Base-by-base conservation (phyloP, 2,329 filamentous ascomycete genomes). In the Xylaria hypoxylon region DNA sequence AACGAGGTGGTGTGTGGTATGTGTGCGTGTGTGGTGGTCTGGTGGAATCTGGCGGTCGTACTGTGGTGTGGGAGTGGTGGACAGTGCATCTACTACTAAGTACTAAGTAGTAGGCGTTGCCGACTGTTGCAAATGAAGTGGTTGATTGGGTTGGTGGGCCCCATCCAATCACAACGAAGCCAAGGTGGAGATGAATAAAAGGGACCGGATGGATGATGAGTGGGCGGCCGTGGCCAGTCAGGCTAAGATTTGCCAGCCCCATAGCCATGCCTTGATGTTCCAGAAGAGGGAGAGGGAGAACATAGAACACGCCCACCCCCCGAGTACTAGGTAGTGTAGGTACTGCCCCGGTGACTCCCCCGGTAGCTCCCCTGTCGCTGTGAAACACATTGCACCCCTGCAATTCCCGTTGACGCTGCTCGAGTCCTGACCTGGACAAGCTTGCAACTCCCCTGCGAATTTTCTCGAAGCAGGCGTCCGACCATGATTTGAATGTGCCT, bases 371-470 rank as follows among this genome's bases (percentile, higher is more conserved):
- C 81, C 76, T 77, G 79, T 77, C 78, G 74, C 74, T 79, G 81
- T 86, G 84, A 86, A 86, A 86, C 84, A 82, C 77, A 75, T 79
- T 72, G 64, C 71, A 78, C 80, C 82, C 83, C 80, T 85, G 82
- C 72, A 81, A 82, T 81, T 81, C 79, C 81, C 76, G 76, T 71
- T 52, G 68, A 65, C 24, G 62, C 71, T 70, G 67, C 67, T 71
- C 75, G 74, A 79, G 78, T 80, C 79, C 78, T 78, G 77, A 77
- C 79, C 77, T 73, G 76, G 80, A 72, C 78, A 81, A 77, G 79
- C 78, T 81, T 83, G 81, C 80, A 79, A 81, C 79, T 66, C 77
- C 77, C 75, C 74, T 75, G 71, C 73, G 72, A 63, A 74, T 76
- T 77, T 81, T 82, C 79, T 81, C 78, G 79, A 81, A 81, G 78